Conservation (phyloP, 2,329 filamentous ascomycete genomes). For the Fusarium nanum region DNA sequence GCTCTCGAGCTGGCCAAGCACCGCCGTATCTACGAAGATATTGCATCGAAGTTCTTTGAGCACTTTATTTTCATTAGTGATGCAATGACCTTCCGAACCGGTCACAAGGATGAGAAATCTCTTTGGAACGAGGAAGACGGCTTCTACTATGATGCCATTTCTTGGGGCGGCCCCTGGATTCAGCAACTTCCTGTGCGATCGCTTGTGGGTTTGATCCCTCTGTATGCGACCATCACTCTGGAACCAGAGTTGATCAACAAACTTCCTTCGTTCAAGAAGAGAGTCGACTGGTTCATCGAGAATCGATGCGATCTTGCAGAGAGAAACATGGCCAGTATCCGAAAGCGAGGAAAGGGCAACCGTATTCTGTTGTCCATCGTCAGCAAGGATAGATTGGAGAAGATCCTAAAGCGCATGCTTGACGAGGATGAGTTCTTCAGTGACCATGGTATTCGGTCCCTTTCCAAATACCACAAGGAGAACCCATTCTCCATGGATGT, state of each 20-base stretch:
- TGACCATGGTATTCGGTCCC: constrained; percentile 87
- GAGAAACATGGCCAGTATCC: constrained; percentile 94
- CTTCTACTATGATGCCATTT: constrained; percentile 99
- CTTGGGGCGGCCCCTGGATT: constrained; percentile 92
- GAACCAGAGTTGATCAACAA: constrained; percentile 94
- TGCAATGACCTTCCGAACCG: constrained; percentile 89
- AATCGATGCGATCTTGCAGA: constrained; percentile 88
- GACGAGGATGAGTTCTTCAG: constrained; percentile 94
- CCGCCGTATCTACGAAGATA: constrained; percentile 93
- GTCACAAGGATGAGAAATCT: constrained; percentile 77
- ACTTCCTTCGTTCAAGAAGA: constrained; percentile 91
- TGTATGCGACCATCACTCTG: constrained; percentile 91
- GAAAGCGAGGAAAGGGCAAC: constrained; percentile 88
- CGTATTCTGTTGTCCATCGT: constrained; percentile 89
- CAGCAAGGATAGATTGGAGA: constrained; percentile 89
- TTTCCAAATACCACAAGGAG: constrained; percentile 92
- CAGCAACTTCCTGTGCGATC: constrained; percentile 93
- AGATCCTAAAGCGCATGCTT: constrained; percentile 91
- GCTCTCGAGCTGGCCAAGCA: constrained; percentile 95
- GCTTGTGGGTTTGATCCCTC: constrained; percentile 90
- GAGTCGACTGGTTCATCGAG: constrained; percentile 93
- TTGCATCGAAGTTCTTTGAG: constrained; percentile 98
- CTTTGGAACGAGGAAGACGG: constrained; percentile 97
- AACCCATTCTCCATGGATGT: constrained; percentile 96
- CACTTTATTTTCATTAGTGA: constrained; percentile 98